Evolutionary conservation across 1,139 yeast genomes (phyloP), one percentile per base, ranked within the genome.

Genomic region (Debaryomyces robertsiae): DNA sequence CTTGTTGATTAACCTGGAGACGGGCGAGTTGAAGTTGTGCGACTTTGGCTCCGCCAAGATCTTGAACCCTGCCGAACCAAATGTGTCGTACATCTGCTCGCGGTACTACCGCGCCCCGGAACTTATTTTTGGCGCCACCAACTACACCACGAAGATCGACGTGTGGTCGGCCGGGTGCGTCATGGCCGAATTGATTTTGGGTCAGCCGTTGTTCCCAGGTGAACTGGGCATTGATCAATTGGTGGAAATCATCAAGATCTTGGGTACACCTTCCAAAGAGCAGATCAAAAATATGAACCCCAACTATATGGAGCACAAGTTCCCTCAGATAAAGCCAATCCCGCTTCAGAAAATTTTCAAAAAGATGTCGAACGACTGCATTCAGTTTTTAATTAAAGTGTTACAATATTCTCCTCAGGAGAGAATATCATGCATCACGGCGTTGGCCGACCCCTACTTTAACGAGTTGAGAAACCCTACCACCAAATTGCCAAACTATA

Each of bases 21-120:
- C 84, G 7, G 95, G 95, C 10, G 79, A 85, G 43, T 76, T 94
- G 51, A 93, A 93, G 65, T 78, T 93, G 38, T 93, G 98, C 66
- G 98, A 93, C 67, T 93, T 93, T 63, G 98, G 98, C n/a, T 82
- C 94, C n/a, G 98, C 98, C 23, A 93, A 93, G 63, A 84, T 87
- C 43, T 75, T 93, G 46, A 87, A 85, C 38, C 94, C 96, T 6
- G 75, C 78, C 11, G 98, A 93, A 63, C 96, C 96, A 32, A 91
- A 91, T 60, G 98, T 93, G 24, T 85, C 96, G 9, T 93, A 93
- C 65, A 93, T 93, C 44, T 93, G 98, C 65, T 91, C 98, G 19
- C 78, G 98, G 56, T 93, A 91, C 67, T 93, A 93, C 67, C 77
- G 98, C 47, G 98, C 98, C 9, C 96, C 96, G 1, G 96, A 88